Base-by-base conservation (phyloP, 202 grass and related monocot genomes). In the Cymbopogon flexuosus region DNA sequence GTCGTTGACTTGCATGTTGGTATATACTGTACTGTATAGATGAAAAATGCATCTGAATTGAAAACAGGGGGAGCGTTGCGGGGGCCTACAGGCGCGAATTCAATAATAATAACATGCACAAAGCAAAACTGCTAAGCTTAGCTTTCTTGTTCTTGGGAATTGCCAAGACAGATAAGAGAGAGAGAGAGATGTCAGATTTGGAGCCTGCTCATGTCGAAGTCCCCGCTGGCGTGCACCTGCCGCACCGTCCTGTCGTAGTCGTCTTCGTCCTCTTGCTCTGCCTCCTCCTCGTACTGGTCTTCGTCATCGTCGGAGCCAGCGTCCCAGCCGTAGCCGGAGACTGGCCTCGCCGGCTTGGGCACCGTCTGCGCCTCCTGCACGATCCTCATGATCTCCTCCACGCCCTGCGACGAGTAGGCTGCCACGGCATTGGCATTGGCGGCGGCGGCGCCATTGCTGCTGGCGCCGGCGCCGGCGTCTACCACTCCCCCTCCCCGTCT, bases 371-470 rank as follows among this genome's bases (percentile, higher is more conserved):
- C 94, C 70, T 97, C 91, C 54, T 87, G 83, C 16, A 97, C 87
- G 62, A 97, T 94, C 70, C 68, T 77, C 89, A 81, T 81, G 74
- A 97, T 92, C 22, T 97, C 94, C n/a, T 97, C 87, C 49, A 85
- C 82, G 81, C 83, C 89, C 88, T 97, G 94, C 59, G 78, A 41
- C 31, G 94, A 92, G 85, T 37, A 92, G 0, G 12, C 37, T 35
- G 8, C 16, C 13, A 21, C 3, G 21, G 11, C 16, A 3, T 3
- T 10, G 54, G 4, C 33, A 27, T 4, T 37, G 42, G 0, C 14
- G 27, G 27, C 27, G 12, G 1, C 22, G 18, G 2, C 2, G 1
- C 0, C 0, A 2, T 2, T 62, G 36, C 14, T 57, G 23, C 10
- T 22, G 8, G n/a, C 8, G 18, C 58, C 14, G 14, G 24, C 30